Evolutionary conservation across 441 rosid genomes (phyloP), one percentile per base, ranked within the genome.

Genomic region (Syzygium syzygioides): DNA sequence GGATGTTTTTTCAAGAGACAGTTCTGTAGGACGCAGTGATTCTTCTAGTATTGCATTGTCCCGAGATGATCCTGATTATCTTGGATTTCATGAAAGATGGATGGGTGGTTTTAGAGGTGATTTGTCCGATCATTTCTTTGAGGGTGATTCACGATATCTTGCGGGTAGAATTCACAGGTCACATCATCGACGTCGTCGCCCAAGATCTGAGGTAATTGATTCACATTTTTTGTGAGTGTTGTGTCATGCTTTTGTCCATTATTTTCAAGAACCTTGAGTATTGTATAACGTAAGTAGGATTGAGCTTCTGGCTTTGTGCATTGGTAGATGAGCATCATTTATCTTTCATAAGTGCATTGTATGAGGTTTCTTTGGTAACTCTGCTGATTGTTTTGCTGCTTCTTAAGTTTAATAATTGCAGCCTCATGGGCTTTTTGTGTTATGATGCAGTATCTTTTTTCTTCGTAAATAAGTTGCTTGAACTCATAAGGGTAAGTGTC

Each of bases 181-280:
- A 88, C 92, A 90, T 91, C 92, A 92, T 88, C 94, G 90, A 86
- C 92, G 95, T 64, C 92, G 92, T 32, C 94, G 90, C 83, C 94
- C 94, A 5, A 94, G 96, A 93, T 95, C 95, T 62, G 96, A 94
- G 96, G 98, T 95, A 87, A 89, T 86, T 55, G 83, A 64, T 86
- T 76, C 83, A 88, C 53, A 37, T 56, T 45, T 45, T 55, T 89
- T 79, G 11, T 48, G 50, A 45, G 34, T 64, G 87, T 85, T 60
- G 30, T 59, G 56, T 54, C 86, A 76, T 62, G 20, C 8, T 66
- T 66, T 55, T 14, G 37, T 4, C n/a, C 53, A 32, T 64, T 79
- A 55, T 62, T 37, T 80, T 56, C 68, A 48, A 54, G 86, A 80
- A 52, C 12, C n/a, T 54, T 23, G 62, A 34, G 18, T 32, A 37